A percentile compares a stretch with the other conserved stretches of the same genome.
Evolutionary conservation across 192 early-diverging fungal genomes (phyloP).

Genomic region (Bifiguratus adelaidae): DNA sequence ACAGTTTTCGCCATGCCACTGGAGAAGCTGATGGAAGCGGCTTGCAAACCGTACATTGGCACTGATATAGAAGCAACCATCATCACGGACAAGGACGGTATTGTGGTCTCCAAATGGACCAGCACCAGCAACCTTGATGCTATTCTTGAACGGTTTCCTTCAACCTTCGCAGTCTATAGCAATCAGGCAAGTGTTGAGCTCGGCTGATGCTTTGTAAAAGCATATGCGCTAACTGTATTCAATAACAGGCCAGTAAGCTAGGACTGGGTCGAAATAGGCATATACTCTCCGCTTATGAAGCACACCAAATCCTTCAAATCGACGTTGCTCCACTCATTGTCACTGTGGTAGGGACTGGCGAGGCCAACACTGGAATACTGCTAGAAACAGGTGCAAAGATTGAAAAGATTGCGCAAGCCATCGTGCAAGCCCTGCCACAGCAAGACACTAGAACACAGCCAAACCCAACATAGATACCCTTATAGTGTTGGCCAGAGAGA

Average conservation of each 20-base stretch:
- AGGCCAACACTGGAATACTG: slow-evolving; percentile 50
- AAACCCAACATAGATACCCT: too few species aligned
- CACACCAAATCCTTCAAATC: slow-evolving; percentile 50
- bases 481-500: too few species aligned
- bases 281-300: slow-evolving; percentile 42
- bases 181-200: slow-evolving; percentile 38
- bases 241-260: slow-evolving; percentile 43
- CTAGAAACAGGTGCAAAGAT: too few species aligned
- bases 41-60: slow-evolving; percentile 12
- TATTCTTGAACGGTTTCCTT: slow-evolving; percentile 28
- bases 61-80: slow-evolving; percentile 40
- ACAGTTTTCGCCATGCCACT: too few species aligned
- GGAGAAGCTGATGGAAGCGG: background rate
- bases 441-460: too few species aligned
- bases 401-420: too few species aligned
- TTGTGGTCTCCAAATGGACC: slow-evolving; percentile 43
- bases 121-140: background rate
- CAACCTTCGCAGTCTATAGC: slow-evolving; percentile 46
- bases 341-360: slow-evolving; percentile 39
- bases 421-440: too few species aligned
- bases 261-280: slow-evolving; percentile 47
- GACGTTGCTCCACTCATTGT: slow-evolving; percentile 47
- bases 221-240: background rate
- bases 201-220: background rate
- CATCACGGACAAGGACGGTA: slow-evolving; percentile 50